Conservation (phyloP, 2,329 filamentous ascomycete species). For the Emergomyces pasteurianus region DNA sequence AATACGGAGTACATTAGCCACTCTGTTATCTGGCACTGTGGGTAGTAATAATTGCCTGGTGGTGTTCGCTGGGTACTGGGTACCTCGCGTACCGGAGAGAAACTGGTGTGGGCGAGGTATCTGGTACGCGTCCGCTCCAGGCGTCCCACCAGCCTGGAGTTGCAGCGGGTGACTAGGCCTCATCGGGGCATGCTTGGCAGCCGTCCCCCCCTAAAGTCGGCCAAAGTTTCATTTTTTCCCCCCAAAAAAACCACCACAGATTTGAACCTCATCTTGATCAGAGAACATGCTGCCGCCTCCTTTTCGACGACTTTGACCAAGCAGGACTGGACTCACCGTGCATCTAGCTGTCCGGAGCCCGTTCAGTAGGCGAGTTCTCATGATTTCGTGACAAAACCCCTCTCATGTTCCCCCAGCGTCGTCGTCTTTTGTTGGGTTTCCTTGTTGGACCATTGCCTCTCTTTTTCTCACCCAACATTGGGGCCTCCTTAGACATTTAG, state of each 20-base stretch:
- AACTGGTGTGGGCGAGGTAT: background rate
- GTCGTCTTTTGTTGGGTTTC: background rate
- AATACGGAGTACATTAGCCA: no score
- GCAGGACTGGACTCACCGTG: background rate
- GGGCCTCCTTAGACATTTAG: background rate
- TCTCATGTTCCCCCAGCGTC: background rate
- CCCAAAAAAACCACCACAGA: background rate
- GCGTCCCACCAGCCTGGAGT: no score
- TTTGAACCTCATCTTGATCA: background rate
- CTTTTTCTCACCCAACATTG: background rate
- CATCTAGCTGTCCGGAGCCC: background rate
- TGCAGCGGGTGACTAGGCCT: background rate
- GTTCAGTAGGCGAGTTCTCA: background rate
- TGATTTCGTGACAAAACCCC: background rate
- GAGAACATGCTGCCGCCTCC: background rate
- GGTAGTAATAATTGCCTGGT: no score
- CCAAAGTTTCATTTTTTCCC: background rate
- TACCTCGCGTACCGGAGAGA: background rate
- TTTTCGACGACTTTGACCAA: background rate
- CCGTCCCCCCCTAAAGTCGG: background rate
- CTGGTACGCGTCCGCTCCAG: background rate
- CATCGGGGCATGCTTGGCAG: background rate
- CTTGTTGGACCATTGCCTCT: background rate
- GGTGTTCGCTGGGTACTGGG: background rate
- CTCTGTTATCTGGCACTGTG: no score